Base-by-base conservation (phyloP, 805 yeast genomes). In the Torulaspora quercuum region DNA sequence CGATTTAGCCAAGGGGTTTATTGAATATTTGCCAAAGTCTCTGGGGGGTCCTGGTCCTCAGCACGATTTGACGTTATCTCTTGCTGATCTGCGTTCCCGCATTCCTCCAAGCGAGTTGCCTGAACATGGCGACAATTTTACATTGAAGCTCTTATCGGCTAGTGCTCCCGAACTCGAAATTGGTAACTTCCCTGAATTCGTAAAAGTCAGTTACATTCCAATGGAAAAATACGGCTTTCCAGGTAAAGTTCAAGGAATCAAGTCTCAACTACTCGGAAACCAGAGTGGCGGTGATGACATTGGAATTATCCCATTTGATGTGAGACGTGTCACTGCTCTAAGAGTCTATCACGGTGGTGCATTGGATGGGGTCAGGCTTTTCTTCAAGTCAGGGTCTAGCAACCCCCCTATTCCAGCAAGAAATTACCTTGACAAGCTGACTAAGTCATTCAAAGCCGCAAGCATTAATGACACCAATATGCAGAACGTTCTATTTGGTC, bases 311-410 rank as follows among this genome's bases (percentile, higher is more conserved):
- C 50, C 57, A 3, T 42, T 59, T 10, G 55, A 55, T 40, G 39
- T 54, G 2, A 46, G 45, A 37, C 41, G 43, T 17, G 64, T 83
- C 2, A 58, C 54, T n/a, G 68, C 67, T 32, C 72, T 88, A 1
- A 70, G 86, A 39, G 72, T 88, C 0, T 81, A 76, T 46, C 76
- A 80, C 47, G 96, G 95, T 2, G 57, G 63, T 14, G 94, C 95
- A 0, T 60, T 92, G 13, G 95, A 89, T 61, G 97, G 97, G 4
- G 50, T 90, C 10, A 76, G 78, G 39, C 70, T 88, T 21, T 67
- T 57, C 47, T 67, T 65, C 17, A 41, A 44, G 27, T 37, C 33
- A 6, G 22, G 26, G 3, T 21, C 12, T 4, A 23, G 31, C 4
- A 22, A n/a, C 5, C 80, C 80, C 1, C 67, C 65, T 3, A 50